These are phyloP conservation scores for Oryza australiensis DNA, from an alignment of 176 grass and related monocot species.

Conservation along the genomic window DNA sequence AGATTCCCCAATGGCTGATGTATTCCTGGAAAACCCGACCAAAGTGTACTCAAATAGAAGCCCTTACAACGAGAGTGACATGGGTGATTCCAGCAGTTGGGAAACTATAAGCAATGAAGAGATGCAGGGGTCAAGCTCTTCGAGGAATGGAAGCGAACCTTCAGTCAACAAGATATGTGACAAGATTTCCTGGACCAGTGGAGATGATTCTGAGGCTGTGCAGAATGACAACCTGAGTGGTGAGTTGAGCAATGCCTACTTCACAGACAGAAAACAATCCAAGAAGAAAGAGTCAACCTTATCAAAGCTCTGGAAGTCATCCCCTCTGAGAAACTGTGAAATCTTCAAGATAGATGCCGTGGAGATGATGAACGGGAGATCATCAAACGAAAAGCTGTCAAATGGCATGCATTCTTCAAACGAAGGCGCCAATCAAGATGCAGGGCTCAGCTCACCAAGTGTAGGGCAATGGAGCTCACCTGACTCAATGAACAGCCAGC, in stretches of 20 bases:
- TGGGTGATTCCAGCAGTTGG: slow-evolving; percentile 73
- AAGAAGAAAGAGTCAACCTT: slow-evolving; percentile 81
- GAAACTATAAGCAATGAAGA: slow-evolving; percentile 77
- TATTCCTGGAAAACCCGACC: slow-evolving; percentile 57
- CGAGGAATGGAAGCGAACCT: slow-evolving; percentile 61
- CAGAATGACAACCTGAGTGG: slow-evolving; percentile 4
- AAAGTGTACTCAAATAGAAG: slow-evolving; percentile 52
- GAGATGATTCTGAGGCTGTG: slow-evolving; percentile 35
- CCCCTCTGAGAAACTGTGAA: slow-evolving; percentile 54
- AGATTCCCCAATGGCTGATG: slow-evolving; percentile 40
- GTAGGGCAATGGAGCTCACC: slow-evolving; percentile 73
- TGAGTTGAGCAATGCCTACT: slow-evolving; percentile 32
- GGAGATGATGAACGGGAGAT: slow-evolving; percentile 35
- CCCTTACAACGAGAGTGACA: slow-evolving; percentile 50
- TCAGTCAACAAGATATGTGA: slow-evolving; percentile 60
- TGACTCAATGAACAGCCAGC: slow-evolving; percentile 62
- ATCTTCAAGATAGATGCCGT: slow-evolving; percentile 11
- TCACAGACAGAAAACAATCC: slow-evolving; percentile 43
- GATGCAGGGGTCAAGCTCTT: slow-evolving; percentile 61
- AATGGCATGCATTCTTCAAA: slow-evolving; percentile 45
- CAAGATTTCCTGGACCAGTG: slow-evolving; percentile 47
- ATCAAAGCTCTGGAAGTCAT: slow-evolving; percentile 71
- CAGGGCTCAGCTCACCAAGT: slow-evolving; percentile 48
- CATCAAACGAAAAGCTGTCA: slow-evolving; percentile 20
- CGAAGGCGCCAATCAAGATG: slow-evolving; percentile 38